Conservation (phyloP, 805 yeast genomes). For the Saccharomycopsis fermentans region DNA sequence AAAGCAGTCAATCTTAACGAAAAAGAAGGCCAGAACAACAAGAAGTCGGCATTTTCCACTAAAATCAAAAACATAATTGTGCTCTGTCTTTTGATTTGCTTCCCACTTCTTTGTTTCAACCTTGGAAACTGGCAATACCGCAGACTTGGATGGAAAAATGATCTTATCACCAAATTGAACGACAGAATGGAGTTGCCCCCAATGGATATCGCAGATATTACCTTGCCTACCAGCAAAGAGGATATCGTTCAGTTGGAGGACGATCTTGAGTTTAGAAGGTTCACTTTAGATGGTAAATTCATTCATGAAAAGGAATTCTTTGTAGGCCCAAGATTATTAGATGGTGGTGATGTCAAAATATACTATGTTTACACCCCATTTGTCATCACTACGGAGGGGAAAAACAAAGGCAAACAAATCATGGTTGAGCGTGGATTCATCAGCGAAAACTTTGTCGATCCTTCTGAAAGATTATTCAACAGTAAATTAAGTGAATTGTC, state of each 20-base stretch:
- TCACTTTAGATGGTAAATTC: conserved; percentile 66
- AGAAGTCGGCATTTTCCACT: background rate
- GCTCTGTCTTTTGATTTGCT: conserved; percentile 37
- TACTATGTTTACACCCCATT: conserved; percentile 77
- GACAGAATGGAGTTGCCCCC: conserved; percentile 69
- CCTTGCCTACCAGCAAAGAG: conserved; percentile 49
- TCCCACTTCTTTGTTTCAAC: conserved; percentile 80
- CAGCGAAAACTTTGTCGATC: conserved; percentile 49
- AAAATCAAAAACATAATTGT: conserved; percentile 10
- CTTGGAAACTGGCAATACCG: conserved; percentile 91
- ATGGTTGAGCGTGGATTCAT: conserved; percentile 92
- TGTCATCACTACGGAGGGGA: conserved; percentile 32
- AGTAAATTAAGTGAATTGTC: conserved; percentile 52
- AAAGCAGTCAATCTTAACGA: conserved; percentile 7
- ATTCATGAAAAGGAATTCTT: conserved; percentile 80
- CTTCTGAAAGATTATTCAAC: conserved; percentile 35
- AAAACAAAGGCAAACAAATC: conserved; percentile 65
- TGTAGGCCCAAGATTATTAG: conserved; percentile 78
- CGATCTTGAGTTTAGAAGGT: conserved; percentile 75
- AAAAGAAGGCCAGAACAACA: background rate
- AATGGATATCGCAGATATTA: conserved; percentile 55
- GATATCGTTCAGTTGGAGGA: conserved; percentile 12
- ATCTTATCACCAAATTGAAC: conserved; percentile 73
- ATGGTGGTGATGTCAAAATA: conserved; percentile 51
- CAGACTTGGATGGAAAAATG: conserved; percentile 80